phyloP scores from a whole-genome alignment of 805 yeast genomes.

The Metschnikowia hibisci region DNA sequence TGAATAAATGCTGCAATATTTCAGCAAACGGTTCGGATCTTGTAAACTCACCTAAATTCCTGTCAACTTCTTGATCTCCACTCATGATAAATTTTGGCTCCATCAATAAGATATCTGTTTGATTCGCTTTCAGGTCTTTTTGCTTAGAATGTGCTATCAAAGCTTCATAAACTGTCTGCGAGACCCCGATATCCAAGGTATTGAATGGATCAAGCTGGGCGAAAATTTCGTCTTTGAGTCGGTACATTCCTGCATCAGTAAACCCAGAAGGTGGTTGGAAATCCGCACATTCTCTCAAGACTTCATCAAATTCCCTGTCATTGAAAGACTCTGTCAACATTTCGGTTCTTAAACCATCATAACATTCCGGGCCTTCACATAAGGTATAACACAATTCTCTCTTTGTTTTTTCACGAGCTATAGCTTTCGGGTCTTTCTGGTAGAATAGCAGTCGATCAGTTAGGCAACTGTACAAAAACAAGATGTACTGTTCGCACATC shows the following conservation, averaged over 20 bases:
- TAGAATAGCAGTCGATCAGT: slow-evolving; percentile 33
- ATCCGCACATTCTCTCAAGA: slow-evolving; percentile 59
- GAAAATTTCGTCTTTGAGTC: slow-evolving; percentile 54
- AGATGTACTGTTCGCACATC: slow-evolving; percentile 41
- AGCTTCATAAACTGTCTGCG: slow-evolving; percentile 47
- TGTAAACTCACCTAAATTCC: slow-evolving; percentile 45
- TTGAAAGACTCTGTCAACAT: slow-evolving; percentile 23
- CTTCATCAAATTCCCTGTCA: slow-evolving; percentile 41
- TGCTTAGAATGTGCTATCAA: slow-evolving; percentile 23
- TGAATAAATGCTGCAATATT: slow-evolving; percentile 54
- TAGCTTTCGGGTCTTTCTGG: not conserved
- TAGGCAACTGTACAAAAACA: slow-evolving; percentile 44
- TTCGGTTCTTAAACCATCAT: slow-evolving; percentile 20
- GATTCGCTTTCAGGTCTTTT: slow-evolving; percentile 29
- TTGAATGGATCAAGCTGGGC: slow-evolving; percentile 54
- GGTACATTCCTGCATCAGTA: slow-evolving; percentile 60
- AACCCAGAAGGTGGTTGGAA: slow-evolving; percentile 59
- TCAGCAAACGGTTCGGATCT: slow-evolving; percentile 53
- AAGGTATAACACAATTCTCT: slow-evolving; percentile 48
- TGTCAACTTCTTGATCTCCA: slow-evolving; percentile 30
- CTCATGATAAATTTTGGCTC: slow-evolving; percentile 40
- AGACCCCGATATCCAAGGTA: slow-evolving; percentile 38
- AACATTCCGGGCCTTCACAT: slow-evolving; percentile 42
- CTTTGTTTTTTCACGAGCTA: slow-evolving; percentile 22
- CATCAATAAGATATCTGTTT: slow-evolving; percentile 40